Conservation (phyloP, 345 rosid species). For the Rhodomyrtus tomentosa region DNA sequence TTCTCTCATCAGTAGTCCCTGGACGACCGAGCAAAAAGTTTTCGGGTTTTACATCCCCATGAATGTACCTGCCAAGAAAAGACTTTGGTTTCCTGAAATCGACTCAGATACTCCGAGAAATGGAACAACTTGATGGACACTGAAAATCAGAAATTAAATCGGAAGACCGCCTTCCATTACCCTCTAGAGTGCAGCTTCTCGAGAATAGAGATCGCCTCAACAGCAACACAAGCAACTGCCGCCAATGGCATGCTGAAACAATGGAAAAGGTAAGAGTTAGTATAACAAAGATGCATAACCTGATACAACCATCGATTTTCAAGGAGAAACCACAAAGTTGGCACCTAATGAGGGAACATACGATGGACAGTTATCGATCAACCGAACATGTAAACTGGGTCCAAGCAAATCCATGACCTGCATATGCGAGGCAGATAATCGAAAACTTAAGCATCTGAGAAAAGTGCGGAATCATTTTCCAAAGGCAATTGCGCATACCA, state of each 20-base stretch:
- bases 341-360: slow-evolving; percentile 6
- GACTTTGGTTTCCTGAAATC: background rate
- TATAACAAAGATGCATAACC: background rate
- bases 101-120: background rate
- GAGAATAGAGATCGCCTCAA: slow-evolving; percentile 82
- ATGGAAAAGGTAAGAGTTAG: background rate
- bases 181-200: slow-evolving; percentile 91
- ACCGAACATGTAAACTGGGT: slow-evolving; percentile 83
- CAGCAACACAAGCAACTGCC: slow-evolving; percentile 90
- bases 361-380: slow-evolving; percentile 60
- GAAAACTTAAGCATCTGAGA: background rate
- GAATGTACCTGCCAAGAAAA: background rate
- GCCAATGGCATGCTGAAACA: slow-evolving; percentile 60
- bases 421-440: background rate
- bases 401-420: slow-evolving; percentile 96
- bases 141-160: background rate
- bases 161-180: slow-evolving; percentile 12
- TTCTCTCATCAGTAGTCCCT: background rate
- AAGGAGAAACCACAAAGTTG: background rate
- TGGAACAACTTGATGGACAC: background rate
- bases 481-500: slow-evolving; percentile 31
- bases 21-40: slow-evolving; percentile 3
- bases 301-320: background rate
- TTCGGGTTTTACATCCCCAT: background rate
- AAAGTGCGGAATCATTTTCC: background rate